Base-by-base conservation (phyloP, 2,329 filamentous ascomycete species). In the Seiridium cupressi region DNA sequence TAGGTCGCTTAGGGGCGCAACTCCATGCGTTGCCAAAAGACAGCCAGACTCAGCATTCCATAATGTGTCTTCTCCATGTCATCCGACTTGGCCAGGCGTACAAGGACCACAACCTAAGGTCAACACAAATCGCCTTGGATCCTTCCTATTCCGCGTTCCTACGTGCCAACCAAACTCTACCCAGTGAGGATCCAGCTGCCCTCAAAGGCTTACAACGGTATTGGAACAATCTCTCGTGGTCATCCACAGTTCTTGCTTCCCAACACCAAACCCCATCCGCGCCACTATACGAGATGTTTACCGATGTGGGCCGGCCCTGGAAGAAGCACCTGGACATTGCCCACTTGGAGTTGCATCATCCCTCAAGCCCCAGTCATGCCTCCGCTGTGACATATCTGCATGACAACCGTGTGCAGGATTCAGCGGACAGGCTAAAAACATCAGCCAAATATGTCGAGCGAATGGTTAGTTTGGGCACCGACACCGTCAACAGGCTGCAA, bases 261-360 rank as follows among this genome's bases (percentile, higher is more conserved):
- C 74, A 77, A 63, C 73, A 77, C 44, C 72, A 75, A 0, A 74
- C 73, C 7, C 80, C 84, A 0, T 79, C 81, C 0, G 76, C 77
- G 26, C 64, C 72, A 5, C 72, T 84, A 0, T 87, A 85, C 58
- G 81, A 87, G 60, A 71, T 76, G 0, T 86, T 86, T 61, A 74
- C 82, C 44, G 74, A 76, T 46, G 75, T 83, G 4, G 80, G 79
- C 31, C 70, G 77, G 54, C 74, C 73, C 13, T 70, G 81, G 13
- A 64, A 70, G 1, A 69, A 80, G 44, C 67, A 68, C 6, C 68
- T 85, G 6, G 79, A 84, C 55, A 74, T 76, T 38, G 84, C 84
- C 0, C 84, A 87, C 63, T 73, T 87, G 3, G 76, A 81, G 35
- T 74, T 87, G 1, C 76, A 83, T 60, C 84, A 87, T 65, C 84